Evolutionary conservation across 305 asterid genomes (phyloP).

Genomic region (Fraxinus xanthoxyloides): DNA sequence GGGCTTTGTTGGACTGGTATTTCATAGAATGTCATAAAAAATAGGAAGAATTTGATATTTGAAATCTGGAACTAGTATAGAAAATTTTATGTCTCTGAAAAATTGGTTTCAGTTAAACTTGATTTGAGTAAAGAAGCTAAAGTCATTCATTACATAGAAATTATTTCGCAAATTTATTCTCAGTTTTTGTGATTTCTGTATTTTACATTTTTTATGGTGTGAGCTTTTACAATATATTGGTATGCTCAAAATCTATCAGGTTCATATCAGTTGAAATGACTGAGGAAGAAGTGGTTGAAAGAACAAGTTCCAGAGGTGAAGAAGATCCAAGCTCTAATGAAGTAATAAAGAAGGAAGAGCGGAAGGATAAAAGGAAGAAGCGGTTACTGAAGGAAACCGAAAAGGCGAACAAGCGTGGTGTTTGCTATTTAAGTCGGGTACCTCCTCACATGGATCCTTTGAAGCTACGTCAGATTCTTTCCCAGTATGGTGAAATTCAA

Average conservation of each 20-base stretch:
- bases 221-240: background rate
- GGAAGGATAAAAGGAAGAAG: slow-evolving; percentile 49
- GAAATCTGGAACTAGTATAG: background rate
- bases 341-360: slow-evolving; percentile 22
- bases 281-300: slow-evolving; percentile 42
- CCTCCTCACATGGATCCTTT: slow-evolving; percentile 86
- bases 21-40: background rate
- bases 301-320: slow-evolving; percentile 21
- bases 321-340: slow-evolving; percentile 26
- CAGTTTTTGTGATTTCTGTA: background rate
- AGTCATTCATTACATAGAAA: background rate
- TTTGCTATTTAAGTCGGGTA: slow-evolving; percentile 77
- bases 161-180: background rate
- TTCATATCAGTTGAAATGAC: slow-evolving; percentile 33
- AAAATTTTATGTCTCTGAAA: background rate
- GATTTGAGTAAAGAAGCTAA: background rate
- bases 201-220: background rate
- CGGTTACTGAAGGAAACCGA: slow-evolving; percentile 43
- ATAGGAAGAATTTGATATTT: background rate
- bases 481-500: slow-evolving; percentile 74
- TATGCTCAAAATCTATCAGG: background rate
- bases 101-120: background rate
- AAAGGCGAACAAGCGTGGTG: slow-evolving; percentile 62
- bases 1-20: background rate
- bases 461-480: slow-evolving; percentile 69